Base-by-base conservation (phyloP, 805 yeast genomes). In the Saccharomyces jurei region DNA sequence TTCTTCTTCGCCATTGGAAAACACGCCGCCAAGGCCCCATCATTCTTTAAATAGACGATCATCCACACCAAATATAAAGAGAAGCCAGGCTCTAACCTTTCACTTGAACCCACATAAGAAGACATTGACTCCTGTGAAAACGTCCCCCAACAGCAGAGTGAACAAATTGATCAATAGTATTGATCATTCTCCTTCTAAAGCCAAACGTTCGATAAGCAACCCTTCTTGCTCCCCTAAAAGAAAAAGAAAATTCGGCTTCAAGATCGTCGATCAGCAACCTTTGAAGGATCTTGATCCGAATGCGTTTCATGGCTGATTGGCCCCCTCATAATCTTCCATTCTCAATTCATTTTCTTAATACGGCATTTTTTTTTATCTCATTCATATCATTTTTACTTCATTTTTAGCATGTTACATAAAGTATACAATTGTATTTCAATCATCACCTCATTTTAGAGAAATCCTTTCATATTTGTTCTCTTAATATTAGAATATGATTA, bases 41-140 rank as follows among this genome's bases (percentile, higher is more conserved):
- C 46, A 25, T 22, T 44, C 28, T 26, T 56, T 52, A 44, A 51
- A 41, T 11, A 52, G 32, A 50, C 52, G 50, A 21, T 50, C 59
- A 17, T 54, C 63, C 2, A 58, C 60, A 48, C 48, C 54, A 8
- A 54, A 53, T 28, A 55, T 52, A 6, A 58, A 50, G 46, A 64
- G 64, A 36, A 68, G 71, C n/a, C 69, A 69, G 52, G 71, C 69
- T 1, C 58, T 68, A 30, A 67, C 71, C n/a, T 69, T 68, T 58
- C 70, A 68, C 46, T 53, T 64, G 31, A 66, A 62, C 41, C 62
- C 63, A 10, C 71, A 68, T 50, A 63, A 63, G 32, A 65, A 65
- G 51, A 61, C 62, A 10, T 54, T 68, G 49, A 66, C 70, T 6
- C 69, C 68, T 13, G 58, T 67, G 4, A 65, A 61, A 48, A 65